Conservation (phyloP, 768 basidiomycete species). For the Boletus insuetus region DNA sequence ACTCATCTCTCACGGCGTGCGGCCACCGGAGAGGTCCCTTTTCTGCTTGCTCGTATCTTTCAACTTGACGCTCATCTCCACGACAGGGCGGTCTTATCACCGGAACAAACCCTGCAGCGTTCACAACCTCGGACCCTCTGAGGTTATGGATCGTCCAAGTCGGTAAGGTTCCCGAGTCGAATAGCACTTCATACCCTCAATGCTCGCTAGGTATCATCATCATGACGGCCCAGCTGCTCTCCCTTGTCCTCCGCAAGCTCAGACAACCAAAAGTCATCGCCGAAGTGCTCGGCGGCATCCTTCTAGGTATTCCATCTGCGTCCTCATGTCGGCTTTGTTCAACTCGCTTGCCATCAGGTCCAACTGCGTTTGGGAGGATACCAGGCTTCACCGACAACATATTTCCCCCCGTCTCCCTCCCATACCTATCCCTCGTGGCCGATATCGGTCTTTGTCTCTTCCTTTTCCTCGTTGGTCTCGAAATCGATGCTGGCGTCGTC, state of each 20-base stretch:
- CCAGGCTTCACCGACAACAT: slow-evolving; percentile 85
- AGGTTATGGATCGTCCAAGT: slow-evolving; percentile 78
- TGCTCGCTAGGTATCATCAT: slow-evolving; percentile 70
- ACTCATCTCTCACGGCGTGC: slow-evolving; percentile 4
- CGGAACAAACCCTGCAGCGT: slow-evolving; percentile 68
- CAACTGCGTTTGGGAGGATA: slow-evolving; percentile 72
- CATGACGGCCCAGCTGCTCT: slow-evolving; percentile 70
- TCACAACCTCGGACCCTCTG: slow-evolving; percentile 67
- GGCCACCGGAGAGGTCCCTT: slow-evolving; percentile 24
- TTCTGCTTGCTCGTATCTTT: background rate
- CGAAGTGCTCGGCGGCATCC: slow-evolving; percentile 83
- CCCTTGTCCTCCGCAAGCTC: slow-evolving; percentile 66
- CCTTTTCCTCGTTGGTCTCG: slow-evolving; percentile 90
- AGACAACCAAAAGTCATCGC: slow-evolving; percentile 85
- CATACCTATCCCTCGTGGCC: slow-evolving; percentile 83
- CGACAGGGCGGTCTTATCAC: slow-evolving; percentile 69
- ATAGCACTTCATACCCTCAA: background rate
- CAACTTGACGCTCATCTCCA: slow-evolving; percentile 1
- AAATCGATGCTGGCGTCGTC: slow-evolving; percentile 81
- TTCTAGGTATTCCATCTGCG: slow-evolving; percentile 66
- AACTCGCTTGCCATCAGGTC: slow-evolving; percentile 19
- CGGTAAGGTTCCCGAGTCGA: slow-evolving; percentile 41
- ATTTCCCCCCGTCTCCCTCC: slow-evolving; percentile 68
- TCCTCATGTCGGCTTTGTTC: slow-evolving; percentile 4
- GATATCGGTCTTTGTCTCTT: slow-evolving; percentile 88